A percentile compares a stretch with the other conserved stretches of the same genome.
Evolutionary conservation across 805 yeast genomes (phyloP).

Genomic region (Danielia reshetovae): DNA sequence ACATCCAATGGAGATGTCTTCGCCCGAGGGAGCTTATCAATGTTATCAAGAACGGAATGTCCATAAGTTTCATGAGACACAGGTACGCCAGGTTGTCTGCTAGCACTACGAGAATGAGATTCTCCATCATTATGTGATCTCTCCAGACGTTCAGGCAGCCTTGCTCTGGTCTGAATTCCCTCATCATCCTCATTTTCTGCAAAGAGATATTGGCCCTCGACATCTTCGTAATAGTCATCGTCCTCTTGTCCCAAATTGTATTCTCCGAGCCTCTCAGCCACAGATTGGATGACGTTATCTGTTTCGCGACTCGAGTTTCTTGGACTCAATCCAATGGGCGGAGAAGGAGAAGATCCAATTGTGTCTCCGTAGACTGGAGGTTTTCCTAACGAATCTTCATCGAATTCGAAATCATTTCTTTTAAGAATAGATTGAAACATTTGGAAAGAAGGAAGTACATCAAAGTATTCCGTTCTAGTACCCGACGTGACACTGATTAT

Average conservation of each 20-base stretch:
- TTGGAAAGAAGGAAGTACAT: conserved; percentile 65
- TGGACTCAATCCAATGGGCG: conserved; percentile 20
- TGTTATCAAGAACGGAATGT: conserved; percentile 47
- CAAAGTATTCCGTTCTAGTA: conserved; percentile 33
- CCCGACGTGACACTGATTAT: conserved; percentile 5
- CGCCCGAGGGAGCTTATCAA: conserved; percentile 45
- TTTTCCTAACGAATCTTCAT: conserved; percentile 25
- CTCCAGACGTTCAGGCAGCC: background rate
- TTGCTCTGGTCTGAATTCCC: conserved; percentile 11
- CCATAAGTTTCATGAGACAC: conserved; percentile 27
- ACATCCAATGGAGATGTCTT: conserved; percentile 43
- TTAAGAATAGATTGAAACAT: conserved; percentile 54
- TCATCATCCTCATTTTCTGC: conserved; percentile 15
- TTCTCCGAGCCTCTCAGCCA: conserved; percentile 6
- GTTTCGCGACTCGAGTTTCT: conserved; percentile 1
- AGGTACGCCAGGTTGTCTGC: background rate
- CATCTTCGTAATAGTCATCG: conserved; percentile 8
- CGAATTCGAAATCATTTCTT: conserved; percentile 38
- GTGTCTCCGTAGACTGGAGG: conserved; percentile 40
- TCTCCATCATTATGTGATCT: background rate
- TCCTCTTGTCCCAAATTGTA: conserved; percentile 5
- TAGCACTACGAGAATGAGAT: background rate
- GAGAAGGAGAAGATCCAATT: conserved; percentile 24
- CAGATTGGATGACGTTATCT: conserved; percentile 8
- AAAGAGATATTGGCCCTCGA: conserved; percentile 15